Evolutionary conservation across 2,329 filamentous ascomycete genomes (phyloP), one percentile per base, ranked within the genome.

Genomic region (Fusarium goolgardi): DNA sequence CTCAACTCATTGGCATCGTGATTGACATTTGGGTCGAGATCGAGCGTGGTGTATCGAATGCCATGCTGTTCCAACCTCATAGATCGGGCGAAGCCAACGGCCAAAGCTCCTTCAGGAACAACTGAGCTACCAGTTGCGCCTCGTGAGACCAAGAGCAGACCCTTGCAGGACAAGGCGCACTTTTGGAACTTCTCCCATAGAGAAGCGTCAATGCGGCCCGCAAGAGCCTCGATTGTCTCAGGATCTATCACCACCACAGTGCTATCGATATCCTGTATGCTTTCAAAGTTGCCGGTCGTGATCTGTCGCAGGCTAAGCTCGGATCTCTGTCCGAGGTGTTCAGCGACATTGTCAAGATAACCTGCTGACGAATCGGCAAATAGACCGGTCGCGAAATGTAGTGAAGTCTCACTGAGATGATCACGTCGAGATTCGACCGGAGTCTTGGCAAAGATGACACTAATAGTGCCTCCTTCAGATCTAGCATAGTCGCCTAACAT

Each of bases 211-310:
- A 51, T 51, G 3, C 34, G 47, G 6, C 47, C 47, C 20, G 23
- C 34, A 23, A 51, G 47, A 51, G 47, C 47, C 20, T 51, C 47
- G 23, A 51, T 51, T 39, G 47, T 51, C 47, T 51, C 47, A 18
- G 47, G 47, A 16, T 39, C 47, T 29, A 51, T 39, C 8, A 51
- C 34, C 18, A 51, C 47, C 8, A 51, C 47, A 37, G 47, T 51
- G 12, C 9, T 51, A 11, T 39, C 23, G n/a, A 51, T 39, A 29
- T 21, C n/a, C 21, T 51, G 12, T 27, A 51, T 51, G 47, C 34
- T 39, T 21, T 39, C 47, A 12, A 51, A 39, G 47, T 39, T 51
- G 23, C 47, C 47, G 13, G 47, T 39, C 8, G 47, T 39, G 47
- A 51, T 51, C 21, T 39, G 34, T 21, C 47, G 23, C 23, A 51